Conservation (phyloP, 495 filamentous ascomycete genomes). For the Penicillium riverlandense region DNA sequence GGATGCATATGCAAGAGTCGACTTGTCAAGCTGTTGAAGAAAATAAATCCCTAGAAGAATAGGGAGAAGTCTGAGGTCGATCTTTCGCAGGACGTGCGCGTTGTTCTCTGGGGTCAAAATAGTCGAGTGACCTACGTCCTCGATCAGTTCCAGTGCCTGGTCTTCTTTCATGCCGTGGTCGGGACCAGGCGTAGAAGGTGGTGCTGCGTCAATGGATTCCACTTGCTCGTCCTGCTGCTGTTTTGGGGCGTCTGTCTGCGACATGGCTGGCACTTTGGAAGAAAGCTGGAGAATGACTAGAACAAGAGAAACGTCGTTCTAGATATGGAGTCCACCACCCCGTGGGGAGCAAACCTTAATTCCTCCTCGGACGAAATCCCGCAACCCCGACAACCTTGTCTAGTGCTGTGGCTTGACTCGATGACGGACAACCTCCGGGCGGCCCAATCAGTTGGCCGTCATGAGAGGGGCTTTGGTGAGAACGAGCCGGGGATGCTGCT, state of each 20-base stretch:
- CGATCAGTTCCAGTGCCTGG: constrained; percentile 38
- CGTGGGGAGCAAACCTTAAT: constrained; percentile 23
- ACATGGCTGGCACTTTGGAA: constrained; percentile 12
- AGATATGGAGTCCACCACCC: constrained; percentile 14
- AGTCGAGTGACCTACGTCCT: constrained; percentile 29
- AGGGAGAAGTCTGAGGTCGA: constrained; percentile 48
- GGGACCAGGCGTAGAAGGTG: constrained; percentile 2
- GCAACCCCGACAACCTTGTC: neutral
- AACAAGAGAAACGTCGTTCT: neutral
- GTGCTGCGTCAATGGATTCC: constrained; percentile 24
- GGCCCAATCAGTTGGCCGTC: constrained; percentile 4
- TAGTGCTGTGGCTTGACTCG: neutral
- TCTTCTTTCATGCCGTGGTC: constrained; percentile 17
- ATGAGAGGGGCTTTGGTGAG: neutral
- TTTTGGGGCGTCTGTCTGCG: constrained; percentile 15
- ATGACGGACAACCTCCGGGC: constrained; percentile 14
- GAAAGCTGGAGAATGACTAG: neutral
- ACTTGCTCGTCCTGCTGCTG: constrained; percentile 28
- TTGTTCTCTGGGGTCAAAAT: constrained; percentile 49
- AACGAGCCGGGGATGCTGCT: constrained; percentile 1
- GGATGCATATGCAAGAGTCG: constrained; percentile 47
- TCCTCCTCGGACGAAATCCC: constrained; percentile 10
- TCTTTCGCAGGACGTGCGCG: constrained; percentile 41
- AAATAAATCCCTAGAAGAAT: constrained; percentile 37
- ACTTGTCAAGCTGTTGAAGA: constrained; percentile 52